These are phyloP conservation scores for Strigomonas oncopelti DNA, from an alignment of 208 protist genomes.

Conservation along the genomic window DNA sequence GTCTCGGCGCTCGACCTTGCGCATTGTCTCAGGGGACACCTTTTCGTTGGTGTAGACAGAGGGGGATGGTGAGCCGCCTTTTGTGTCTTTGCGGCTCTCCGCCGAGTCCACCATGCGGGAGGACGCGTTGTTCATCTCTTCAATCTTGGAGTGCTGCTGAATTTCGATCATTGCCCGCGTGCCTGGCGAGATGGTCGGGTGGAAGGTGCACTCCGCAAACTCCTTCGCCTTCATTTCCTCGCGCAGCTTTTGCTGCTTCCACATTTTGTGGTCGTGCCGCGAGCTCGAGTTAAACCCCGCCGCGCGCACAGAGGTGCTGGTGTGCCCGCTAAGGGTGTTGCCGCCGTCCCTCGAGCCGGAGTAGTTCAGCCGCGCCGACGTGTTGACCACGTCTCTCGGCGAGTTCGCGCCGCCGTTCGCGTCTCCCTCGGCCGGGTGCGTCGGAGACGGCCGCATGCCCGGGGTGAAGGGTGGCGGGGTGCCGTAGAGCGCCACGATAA, in stretches of 20 bases:
- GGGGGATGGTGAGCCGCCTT: background rate
- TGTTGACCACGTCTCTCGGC: background rate
- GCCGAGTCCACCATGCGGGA: constrained; percentile 6
- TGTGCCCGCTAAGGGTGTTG: background rate
- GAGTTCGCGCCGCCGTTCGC: background rate
- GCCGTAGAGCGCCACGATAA: constrained; percentile 33
- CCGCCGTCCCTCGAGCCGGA: background rate
- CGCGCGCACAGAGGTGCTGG: background rate
- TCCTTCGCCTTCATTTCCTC: constrained; percentile 39
- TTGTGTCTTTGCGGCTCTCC: too few relatives aligned
- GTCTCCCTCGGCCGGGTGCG: too few relatives aligned
- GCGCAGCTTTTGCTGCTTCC: constrained; percentile 24
- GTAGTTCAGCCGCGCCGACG: background rate
- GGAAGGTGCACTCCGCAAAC: constrained; percentile 76
- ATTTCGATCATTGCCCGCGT: constrained; percentile 44
- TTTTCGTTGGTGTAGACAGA: background rate
- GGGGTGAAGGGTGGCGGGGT: constrained; percentile 2
- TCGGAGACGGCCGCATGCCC: background rate
- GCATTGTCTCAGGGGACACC: background rate
- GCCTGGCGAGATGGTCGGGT: constrained; percentile 55
- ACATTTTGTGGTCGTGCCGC: constrained; percentile 13
- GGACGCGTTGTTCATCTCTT: constrained; percentile 2
- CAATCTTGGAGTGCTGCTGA: constrained; percentile 20
- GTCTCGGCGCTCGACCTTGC: background rate
- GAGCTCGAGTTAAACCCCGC: background rate